phyloP scores from a whole-genome alignment of 2,329 filamentous ascomycete species.

The Fusarium albosuccineum region DNA sequence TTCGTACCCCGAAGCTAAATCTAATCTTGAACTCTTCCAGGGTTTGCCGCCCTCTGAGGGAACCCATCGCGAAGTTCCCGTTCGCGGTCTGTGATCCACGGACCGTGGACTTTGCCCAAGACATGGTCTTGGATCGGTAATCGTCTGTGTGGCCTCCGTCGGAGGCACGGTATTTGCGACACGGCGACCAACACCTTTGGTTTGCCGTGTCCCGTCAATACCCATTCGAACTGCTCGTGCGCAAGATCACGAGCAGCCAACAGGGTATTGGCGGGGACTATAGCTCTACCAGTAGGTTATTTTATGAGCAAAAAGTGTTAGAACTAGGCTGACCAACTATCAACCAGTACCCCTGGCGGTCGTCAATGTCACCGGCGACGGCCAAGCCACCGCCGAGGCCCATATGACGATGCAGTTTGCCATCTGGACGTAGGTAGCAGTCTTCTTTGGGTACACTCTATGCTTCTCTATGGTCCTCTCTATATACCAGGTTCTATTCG shows the following conservation, averaged over 20 bases:
- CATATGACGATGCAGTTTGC: not conserved
- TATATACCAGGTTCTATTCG: too few species aligned
- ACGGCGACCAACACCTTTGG: not conserved
- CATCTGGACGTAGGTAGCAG: not conserved
- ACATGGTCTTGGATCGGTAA: not conserved
- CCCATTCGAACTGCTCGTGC: not conserved
- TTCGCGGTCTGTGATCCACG: not conserved
- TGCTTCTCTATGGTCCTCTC: too few species aligned
- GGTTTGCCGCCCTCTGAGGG: not conserved
- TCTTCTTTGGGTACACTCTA: too few species aligned
- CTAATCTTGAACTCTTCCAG: not conserved
- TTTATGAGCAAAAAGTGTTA: not conserved
- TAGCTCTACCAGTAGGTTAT: not conserved
- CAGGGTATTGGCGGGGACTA: not conserved
- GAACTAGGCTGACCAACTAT: not conserved
- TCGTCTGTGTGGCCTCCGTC: too few species aligned
- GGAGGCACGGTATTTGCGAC: not conserved
- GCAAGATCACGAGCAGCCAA: not conserved
- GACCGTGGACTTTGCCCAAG: not conserved
- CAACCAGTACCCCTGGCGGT: constrained; percentile 3
- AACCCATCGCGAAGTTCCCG: not conserved
- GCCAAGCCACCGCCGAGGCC: fast-evolving
- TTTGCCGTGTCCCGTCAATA: not conserved
- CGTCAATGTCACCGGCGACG: not conserved
- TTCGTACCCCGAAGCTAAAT: too few species aligned